Conservation (phyloP, 106 monocot species). For the Phalaenopsis equestris region DNA sequence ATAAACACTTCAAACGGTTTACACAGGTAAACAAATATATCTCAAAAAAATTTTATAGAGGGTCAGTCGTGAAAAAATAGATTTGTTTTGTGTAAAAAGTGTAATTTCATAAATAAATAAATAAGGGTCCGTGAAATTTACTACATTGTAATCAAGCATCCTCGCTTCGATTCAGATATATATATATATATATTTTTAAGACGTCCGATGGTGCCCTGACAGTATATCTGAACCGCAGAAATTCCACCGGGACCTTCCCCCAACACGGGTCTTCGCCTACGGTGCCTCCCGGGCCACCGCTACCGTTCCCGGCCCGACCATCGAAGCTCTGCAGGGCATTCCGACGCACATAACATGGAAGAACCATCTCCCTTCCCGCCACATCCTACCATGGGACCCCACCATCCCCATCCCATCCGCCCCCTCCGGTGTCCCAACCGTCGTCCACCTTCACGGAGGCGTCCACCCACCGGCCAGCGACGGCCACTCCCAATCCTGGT, state of each 20-base stretch:
- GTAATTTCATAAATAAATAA: too few relatives aligned
- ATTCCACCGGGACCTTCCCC: slow-evolving; percentile 67
- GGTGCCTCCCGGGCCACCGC: slow-evolving; percentile 32
- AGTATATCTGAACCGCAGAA: slow-evolving; percentile 26
- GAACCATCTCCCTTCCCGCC: slow-evolving; percentile 59
- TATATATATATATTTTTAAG: too few relatives aligned
- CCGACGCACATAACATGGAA: slow-evolving; percentile 53
- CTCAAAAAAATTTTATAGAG: too few relatives aligned
- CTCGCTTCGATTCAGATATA: too few relatives aligned
- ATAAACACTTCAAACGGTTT: too few relatives aligned
- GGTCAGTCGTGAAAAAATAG: too few relatives aligned
- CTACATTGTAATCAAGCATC: too few relatives aligned
- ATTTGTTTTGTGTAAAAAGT: too few relatives aligned
- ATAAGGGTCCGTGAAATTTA: too few relatives aligned
- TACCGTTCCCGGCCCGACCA: slow-evolving; percentile 73
- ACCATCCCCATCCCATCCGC: slow-evolving; percentile 37
- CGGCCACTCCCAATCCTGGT: slow-evolving; percentile 52
- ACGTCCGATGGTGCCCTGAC: too few relatives aligned
- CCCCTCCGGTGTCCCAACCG: slow-evolving; percentile 29
- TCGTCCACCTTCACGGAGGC: slow-evolving; percentile 40
- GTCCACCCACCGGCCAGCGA: slow-evolving; percentile 44
- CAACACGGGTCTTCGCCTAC: slow-evolving; percentile 53
- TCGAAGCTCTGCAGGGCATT: slow-evolving; percentile 46
- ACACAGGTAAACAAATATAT: too few relatives aligned
- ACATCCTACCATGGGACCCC: slow-evolving; percentile 66